Percentiles rank a stretch among this genome's conserved stretches.
phyloP scores from a whole-genome alignment of 2,329 filamentous ascomycete genomes.

The Aureobasidium sp. region DNA sequence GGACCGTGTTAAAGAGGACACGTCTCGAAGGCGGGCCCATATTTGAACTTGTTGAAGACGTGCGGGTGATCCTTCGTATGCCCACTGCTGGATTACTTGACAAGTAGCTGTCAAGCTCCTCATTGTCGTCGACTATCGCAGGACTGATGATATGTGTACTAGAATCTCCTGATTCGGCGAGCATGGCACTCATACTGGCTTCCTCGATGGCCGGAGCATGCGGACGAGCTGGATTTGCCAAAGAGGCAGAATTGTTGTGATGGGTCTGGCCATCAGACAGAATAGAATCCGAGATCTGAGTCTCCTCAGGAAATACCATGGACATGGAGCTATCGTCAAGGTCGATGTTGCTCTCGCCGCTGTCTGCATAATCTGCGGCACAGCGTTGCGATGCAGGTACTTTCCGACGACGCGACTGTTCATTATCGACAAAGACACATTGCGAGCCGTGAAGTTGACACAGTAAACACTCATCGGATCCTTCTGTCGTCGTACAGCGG shows the following conservation, averaged over 20 bases:
- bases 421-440: slow-evolving; percentile 17
- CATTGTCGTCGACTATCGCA: neutral
- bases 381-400: neutral
- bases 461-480: slow-evolving; percentile 20
- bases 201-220: neutral
- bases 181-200: neutral
- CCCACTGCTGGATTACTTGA: neutral
- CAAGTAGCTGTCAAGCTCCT: neutral
- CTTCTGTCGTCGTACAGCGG: slow-evolving; percentile 29
- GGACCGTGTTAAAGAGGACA: neutral
- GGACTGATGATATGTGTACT: neutral
- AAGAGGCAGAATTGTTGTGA: neutral
- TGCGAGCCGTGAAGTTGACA: slow-evolving; percentile 29
- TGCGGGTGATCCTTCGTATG: neutral
- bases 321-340: neutral
- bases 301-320: neutral
- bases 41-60: neutral
- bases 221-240: neutral
- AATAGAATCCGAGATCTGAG: neutral
- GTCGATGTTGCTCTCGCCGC: neutral
- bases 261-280: neutral
- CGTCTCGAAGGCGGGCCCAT: neutral
- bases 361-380: neutral
- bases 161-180: neutral
- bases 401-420: neutral